Base-by-base conservation (phyloP, 768 basidiomycete genomes). In the Phlebiopsis gigantea region DNA sequence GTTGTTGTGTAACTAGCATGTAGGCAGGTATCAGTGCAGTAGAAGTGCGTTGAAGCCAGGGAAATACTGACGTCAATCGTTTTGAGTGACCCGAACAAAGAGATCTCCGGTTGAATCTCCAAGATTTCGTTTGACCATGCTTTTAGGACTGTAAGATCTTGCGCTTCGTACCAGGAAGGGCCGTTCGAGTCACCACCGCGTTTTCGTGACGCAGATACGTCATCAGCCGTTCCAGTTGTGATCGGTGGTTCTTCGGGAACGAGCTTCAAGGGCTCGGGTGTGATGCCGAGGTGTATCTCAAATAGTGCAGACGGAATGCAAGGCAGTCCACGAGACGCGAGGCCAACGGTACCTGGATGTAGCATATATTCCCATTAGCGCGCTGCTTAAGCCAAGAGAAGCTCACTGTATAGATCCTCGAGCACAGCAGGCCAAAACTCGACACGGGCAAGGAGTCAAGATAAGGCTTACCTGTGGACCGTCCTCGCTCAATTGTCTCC, bases 11-110 rank as follows among this genome's bases (percentile, higher is more conserved):
- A 93, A 71, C 90, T 93, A 55, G 21, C 30, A 19, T 31, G 21
- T 8, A n/a, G 15, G 21, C 24, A 25, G 12, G 17, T 22, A 19
- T 19, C 31, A 61, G 41, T 19, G 29, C n/a, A 22, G 15, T n/a
- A 31, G 31, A 26, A 39, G 21, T n/a, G 15, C 41, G 15, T 39
- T 50, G 12, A 9, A 21, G 28, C 24, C 7, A 44, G 41, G 10
- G 49, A 15, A 46, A 17, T 15, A 73, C 90, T 56, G 71, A 90
- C 90, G 69, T 93, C 91, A 41, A 93, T 63, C 1, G 76, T 80
- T 70, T 91, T 92, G 52, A 93, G 73, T 3, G 88, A 89, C 2
- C 90, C 90, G 66, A 93, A 93, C 45, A 92, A 75, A 0, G 87
- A 87, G 14, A 93, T 85, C 67, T 93, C 91, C 22, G 83, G 84